Evolutionary conservation across 1,284 basidiomycete species (phyloP).

Genomic region (Hortiboletus rubellus): DNA sequence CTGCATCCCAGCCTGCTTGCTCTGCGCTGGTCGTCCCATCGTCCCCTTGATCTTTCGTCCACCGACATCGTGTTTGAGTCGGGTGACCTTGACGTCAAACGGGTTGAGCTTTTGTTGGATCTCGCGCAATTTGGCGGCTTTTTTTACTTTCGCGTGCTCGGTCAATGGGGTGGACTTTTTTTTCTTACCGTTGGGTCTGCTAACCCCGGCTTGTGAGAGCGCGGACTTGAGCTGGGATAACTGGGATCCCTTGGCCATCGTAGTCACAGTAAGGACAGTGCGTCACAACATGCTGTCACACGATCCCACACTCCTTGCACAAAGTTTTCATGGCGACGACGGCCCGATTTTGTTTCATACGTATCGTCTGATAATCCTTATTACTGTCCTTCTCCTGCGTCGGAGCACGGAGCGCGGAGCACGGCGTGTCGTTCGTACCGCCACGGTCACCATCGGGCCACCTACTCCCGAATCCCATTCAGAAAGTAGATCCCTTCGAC

Average conservation of each 20-base stretch:
- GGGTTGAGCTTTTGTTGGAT: conserved; percentile 89
- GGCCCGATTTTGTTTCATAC: not conserved
- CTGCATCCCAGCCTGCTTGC: conserved; percentile 88
- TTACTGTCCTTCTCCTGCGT: not conserved
- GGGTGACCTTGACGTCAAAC: conserved; percentile 91
- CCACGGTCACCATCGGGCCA: not conserved
- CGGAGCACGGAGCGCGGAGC: not conserved
- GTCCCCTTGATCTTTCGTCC: conserved; percentile 86
- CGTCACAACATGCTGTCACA: conserved; percentile 13
- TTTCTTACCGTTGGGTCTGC: conserved; percentile 66
- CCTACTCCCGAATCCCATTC: conserved; percentile 2
- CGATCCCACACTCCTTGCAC: not conserved
- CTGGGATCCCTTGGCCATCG: conserved; percentile 75
- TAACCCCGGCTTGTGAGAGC: conserved; percentile 74
- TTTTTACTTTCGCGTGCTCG: conserved; percentile 79
- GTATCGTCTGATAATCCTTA: not conserved
- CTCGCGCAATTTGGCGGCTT: conserved; percentile 76
- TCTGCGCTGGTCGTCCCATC: conserved; percentile 77
- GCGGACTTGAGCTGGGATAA: conserved; percentile 86
- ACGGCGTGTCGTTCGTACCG: not conserved
- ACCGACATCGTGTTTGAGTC: conserved; percentile 90
- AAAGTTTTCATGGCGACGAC: not conserved
- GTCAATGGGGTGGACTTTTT: conserved; percentile 55
- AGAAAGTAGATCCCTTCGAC: not conserved
- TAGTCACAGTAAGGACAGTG: not conserved